These are phyloP conservation scores for Luvunga scandens DNA, from an alignment of 345 rosid species.

Conservation along the genomic window DNA sequence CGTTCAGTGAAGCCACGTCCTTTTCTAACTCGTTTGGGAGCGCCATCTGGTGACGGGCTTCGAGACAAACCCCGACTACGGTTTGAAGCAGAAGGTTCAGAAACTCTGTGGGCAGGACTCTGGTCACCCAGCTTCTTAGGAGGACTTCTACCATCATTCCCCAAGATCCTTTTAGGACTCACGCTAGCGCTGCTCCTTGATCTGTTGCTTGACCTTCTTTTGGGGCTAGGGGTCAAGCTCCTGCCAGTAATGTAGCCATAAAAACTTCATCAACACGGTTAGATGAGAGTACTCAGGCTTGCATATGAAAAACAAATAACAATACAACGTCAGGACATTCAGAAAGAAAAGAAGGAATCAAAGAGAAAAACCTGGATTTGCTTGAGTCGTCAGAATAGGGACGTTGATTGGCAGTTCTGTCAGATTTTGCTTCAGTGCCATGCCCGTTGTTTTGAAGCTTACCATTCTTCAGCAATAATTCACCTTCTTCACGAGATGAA, in stretches of 20 bases:
- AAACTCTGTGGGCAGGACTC: conserved; percentile 36
- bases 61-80: conserved; percentile 26
- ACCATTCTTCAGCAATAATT: conserved; percentile 47
- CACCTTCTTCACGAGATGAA: conserved; percentile 58
- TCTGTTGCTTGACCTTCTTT: conserved; percentile 36
- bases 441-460: conserved; percentile 45
- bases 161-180: conserved; percentile 41
- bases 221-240: conserved; percentile 47
- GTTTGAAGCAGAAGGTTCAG: conserved; percentile 36
- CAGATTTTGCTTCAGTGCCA: conserved; percentile 24
- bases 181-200: conserved; percentile 34
- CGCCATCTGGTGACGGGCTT: conserved; percentile 56
- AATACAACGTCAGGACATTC: background rate
- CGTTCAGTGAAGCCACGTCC: conserved; percentile 98
- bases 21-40: conserved; percentile 75
- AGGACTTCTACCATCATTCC: conserved; percentile 45
- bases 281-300: background rate
- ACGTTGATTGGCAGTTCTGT: conserved; percentile 22
- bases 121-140: conserved; percentile 31
- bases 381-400: conserved; percentile 30
- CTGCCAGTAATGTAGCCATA: conserved; percentile 34
- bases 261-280: conserved; percentile 7
- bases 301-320: background rate
- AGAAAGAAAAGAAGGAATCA: conserved; percentile 12
- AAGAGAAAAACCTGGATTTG: conserved; percentile 60